Base-by-base conservation (phyloP, 2,329 filamentous ascomycete species). In the Blastomyces parvus region DNA sequence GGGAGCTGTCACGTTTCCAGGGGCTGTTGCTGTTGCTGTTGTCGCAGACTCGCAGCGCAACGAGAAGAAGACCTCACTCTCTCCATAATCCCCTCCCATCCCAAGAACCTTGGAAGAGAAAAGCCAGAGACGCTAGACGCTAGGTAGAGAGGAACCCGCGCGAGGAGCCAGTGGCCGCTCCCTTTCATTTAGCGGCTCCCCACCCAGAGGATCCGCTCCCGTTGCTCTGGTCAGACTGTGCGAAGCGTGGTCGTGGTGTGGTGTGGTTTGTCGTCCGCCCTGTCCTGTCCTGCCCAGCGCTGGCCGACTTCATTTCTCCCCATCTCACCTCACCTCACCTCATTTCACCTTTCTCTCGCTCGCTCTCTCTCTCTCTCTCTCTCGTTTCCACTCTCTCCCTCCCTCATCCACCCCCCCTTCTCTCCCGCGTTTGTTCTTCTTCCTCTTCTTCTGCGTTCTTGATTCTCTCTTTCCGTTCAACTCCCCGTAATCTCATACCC, bases 181-280 rank as follows among this genome's bases (percentile, higher is more conserved):
- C 30, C 52, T 56, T 38, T 38, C 17, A 36, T 56, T 56, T 58
- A 58, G 55, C 55, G 55, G 67, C 67, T 70, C 68, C 72, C 73
- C 70, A 70, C 69, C 65, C 67, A 67, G 71, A 69, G 72, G 74
- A 69, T 73, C 73, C 69, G 71, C 72, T 73, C 71, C 71, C 72
- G 72, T 74, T 71, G 70, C 66, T 70, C 65, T 70, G 70, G 67
- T 71, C 68, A 6, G 13, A 2, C 13, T 17, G 8, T 33, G 22
- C 17, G 48, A 17, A 13, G 36, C 9, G 14, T 48, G 44, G 44
- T 46, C n/a, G 50, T 30, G 17, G 25, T 22, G 50, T 33, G 50
- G 50, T 53, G 50, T 30, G 25, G 25, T 53, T 6, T 56, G 52
- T 19, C 17, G 50, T 56, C 33, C n/a, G n/a, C 22, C 14, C 30